phyloP scores from a whole-genome alignment of 495 filamentous ascomycete species.

The Aspergillus ellipticus region DNA sequence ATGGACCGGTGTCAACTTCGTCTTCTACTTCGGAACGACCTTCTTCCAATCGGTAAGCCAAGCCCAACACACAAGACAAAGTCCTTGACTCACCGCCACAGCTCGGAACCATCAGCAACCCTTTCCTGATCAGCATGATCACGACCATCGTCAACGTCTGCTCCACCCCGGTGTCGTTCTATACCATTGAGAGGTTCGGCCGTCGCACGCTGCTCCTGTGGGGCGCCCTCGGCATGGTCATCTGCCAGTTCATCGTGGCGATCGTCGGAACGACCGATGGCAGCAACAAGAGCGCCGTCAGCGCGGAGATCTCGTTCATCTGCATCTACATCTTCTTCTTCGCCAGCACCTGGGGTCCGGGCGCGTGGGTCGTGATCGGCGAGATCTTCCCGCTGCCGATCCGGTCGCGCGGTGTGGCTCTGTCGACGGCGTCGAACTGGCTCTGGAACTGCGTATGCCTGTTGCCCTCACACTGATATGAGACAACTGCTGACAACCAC shows the following conservation, averaged over 20 bases:
- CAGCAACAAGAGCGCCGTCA: constrained; percentile 48
- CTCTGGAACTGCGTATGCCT: constrained; percentile 64
- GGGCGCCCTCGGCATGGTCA: constrained; percentile 74
- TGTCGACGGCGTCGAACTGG: constrained; percentile 85
- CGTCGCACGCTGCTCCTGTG: constrained; percentile 79
- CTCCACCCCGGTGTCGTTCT: constrained; percentile 81
- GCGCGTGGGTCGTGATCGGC: constrained; percentile 79
- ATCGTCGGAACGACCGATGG: constrained; percentile 65
- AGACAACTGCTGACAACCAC: neutral
- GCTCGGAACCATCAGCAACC: constrained; percentile 63
- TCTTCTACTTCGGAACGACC: constrained; percentile 84
- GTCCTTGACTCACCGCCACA: constrained; percentile 14
- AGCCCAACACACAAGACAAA: too few species aligned
- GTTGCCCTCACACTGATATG: neutral
- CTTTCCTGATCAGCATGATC: constrained; percentile 77
- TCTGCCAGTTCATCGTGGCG: constrained; percentile 83
- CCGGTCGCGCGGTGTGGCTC: constrained; percentile 72
- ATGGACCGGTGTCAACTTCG: constrained; percentile 84
- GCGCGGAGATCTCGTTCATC: constrained; percentile 71
- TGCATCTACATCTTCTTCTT: constrained; percentile 77
- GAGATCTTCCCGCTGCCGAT: constrained; percentile 86
- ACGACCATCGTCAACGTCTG: constrained; percentile 81
- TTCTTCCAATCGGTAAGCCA: constrained; percentile 58
- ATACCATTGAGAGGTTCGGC: constrained; percentile 73
- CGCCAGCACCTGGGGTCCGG: constrained; percentile 69